Conservation (phyloP, 1,284 basidiomycete species). For the Erythrobasidium hasegawianum region DNA sequence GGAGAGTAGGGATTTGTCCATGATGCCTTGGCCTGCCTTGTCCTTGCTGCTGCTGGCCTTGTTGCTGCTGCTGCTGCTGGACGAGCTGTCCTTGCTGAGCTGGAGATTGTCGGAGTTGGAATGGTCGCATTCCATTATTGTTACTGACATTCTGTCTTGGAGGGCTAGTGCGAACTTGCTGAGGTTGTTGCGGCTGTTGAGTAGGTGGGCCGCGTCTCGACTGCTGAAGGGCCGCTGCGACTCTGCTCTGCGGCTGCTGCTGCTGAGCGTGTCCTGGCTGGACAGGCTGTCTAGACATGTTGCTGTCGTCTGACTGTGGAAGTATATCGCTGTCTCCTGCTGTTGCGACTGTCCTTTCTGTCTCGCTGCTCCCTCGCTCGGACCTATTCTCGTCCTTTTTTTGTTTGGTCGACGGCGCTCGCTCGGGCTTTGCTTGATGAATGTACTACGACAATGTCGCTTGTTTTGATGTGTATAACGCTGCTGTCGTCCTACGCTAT, state of each 20-base stretch:
- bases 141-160: background rate
- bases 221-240: background rate
- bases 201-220: background rate
- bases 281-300: background rate
- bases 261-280: background rate
- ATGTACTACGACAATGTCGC: too few relatives aligned
- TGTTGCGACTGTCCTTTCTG: too few relatives aligned
- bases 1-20: slow-evolving; percentile 9
- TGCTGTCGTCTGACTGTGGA: background rate
- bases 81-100: background rate
- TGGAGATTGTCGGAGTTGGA: slow-evolving; percentile 1
- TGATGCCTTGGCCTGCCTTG: background rate
- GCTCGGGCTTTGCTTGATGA: too few relatives aligned
- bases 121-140: background rate
- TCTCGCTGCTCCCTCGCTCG: too few relatives aligned
- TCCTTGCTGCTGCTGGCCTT: background rate
- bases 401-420: too few relatives aligned
- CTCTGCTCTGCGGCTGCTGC: background rate
- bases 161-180: slow-evolving; percentile 1
- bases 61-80: background rate
- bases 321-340: too few relatives aligned
- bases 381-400: too few relatives aligned
- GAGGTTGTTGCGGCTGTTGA: background rate
- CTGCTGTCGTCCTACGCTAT: too few relatives aligned
- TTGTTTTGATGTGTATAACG: too few relatives aligned